These are phyloP conservation scores for Coemansia sp. DNA, from an alignment of 192 early-diverging fungal species.

Conservation along the genomic window DNA sequence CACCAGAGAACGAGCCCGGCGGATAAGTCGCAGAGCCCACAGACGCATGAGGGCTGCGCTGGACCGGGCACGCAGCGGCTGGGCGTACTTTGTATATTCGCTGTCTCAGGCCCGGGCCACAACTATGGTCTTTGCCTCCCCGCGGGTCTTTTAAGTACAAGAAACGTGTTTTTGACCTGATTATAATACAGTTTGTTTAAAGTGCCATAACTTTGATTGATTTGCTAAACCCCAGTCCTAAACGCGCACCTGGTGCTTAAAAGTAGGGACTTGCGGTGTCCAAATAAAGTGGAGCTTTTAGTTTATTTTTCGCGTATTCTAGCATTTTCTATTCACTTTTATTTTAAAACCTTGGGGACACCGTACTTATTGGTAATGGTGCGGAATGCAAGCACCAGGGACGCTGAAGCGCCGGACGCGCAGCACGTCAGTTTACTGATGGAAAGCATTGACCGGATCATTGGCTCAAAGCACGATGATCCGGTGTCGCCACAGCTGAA, in stretches of 20 bases:
- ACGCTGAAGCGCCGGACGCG: background rate
- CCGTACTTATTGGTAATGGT: background rate
- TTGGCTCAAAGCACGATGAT: background rate
- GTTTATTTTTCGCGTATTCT: background rate
- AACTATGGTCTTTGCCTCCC: background rate
- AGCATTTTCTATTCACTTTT: background rate
- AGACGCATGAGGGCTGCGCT: slow-evolving; percentile 9
- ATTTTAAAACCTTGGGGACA: background rate
- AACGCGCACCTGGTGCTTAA: too few species aligned
- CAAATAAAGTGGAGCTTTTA: background rate
- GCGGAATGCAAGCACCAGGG: background rate
- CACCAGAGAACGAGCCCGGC: slow-evolving; percentile 14
- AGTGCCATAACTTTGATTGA: background rate
- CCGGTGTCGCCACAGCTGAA: background rate
- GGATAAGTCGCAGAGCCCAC: slow-evolving; percentile 16
- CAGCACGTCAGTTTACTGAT: background rate
- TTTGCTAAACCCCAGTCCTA: too few species aligned
- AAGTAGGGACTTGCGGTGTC: too few species aligned
- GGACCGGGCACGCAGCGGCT: slow-evolving; percentile 15
- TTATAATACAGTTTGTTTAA: too few species aligned
- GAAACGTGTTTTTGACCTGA: too few species aligned
- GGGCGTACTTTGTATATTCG: slow-evolving; percentile 11
- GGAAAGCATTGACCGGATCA: background rate
- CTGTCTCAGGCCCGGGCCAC: background rate
- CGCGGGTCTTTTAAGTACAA: background rate